Percentiles rank a stretch among this genome's conserved stretches.
These are phyloP conservation scores for Alternaria viburni DNA, from an alignment of 2,329 filamentous ascomycete species.

Conservation along the genomic window DNA sequence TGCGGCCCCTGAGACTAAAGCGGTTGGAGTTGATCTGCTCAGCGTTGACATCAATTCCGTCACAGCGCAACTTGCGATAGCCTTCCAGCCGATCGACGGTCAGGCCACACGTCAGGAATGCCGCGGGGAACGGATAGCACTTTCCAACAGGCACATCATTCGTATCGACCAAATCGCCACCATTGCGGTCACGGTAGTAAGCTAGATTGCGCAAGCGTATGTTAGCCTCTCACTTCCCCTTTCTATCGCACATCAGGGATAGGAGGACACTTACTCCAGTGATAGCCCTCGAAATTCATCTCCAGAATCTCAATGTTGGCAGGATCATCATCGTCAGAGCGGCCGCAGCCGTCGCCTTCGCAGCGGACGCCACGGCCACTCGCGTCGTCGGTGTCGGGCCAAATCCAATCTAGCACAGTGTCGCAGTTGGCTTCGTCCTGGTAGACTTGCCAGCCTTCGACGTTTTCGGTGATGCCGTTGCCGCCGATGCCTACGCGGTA, in stretches of 20 bases:
- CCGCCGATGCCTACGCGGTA: neutral
- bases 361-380: neutral
- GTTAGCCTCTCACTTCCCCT: neutral
- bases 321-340: neutral
- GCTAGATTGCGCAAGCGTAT: neutral
- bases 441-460: neutral
- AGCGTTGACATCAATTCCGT: neutral
- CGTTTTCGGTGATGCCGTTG: neutral
- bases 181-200: neutral
- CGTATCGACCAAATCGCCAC: neutral
- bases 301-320: neutral
- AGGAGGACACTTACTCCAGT: neutral
- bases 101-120: neutral
- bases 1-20: neutral
- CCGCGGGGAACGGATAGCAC: neutral
- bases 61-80: neutral
- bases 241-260: neutral
- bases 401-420: neutral
- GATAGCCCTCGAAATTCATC: neutral
- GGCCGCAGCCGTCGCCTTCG: neutral
- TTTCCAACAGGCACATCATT: neutral
- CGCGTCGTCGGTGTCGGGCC: neutral
- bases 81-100: neutral
- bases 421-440: neutral
- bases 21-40: neutral